A percentile compares a stretch with the other conserved stretches of the same genome.
These are phyloP conservation scores for Mollisia scopiformis DNA, from an alignment of 2,329 filamentous ascomycete genomes.

Conservation along the genomic window DNA sequence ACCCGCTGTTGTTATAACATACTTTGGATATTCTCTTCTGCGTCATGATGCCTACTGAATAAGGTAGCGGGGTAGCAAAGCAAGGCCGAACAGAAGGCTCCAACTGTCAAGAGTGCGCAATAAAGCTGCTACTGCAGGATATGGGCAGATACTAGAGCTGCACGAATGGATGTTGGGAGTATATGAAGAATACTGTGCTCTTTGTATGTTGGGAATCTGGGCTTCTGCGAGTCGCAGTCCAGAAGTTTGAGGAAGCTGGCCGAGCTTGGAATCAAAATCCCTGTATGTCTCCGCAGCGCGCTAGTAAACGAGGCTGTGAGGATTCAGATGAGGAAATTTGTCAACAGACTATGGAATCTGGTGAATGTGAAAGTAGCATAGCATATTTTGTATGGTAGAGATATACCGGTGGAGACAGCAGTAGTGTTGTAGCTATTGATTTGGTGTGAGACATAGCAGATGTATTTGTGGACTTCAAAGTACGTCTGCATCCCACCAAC, in stretches of 20 bases:
- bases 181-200: neutral
- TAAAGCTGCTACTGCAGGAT: neutral
- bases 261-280: neutral
- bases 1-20: neutral
- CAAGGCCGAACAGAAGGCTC: neutral
- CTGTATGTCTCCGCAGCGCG: neutral
- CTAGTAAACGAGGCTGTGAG: neutral
- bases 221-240: neutral
- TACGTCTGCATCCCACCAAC: too few relatives aligned
- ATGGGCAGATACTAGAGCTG: neutral
- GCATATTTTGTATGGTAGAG: neutral
- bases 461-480: too few relatives aligned
- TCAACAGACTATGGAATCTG: neutral
- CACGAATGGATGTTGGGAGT: neutral
- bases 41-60: conserved; percentile 22
- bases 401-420: too few relatives aligned
- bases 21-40: conserved; percentile 36
- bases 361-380: neutral
- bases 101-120: neutral
- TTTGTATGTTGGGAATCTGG: conserved; percentile 1
- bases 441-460: neutral
- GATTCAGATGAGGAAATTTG: neutral
- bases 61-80: neutral
- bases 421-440: neutral
- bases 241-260: neutral